Evolutionary conservation across 768 basidiomycete genomes (phyloP).

Genomic region (Tylopilus vinaceipallidus): DNA sequence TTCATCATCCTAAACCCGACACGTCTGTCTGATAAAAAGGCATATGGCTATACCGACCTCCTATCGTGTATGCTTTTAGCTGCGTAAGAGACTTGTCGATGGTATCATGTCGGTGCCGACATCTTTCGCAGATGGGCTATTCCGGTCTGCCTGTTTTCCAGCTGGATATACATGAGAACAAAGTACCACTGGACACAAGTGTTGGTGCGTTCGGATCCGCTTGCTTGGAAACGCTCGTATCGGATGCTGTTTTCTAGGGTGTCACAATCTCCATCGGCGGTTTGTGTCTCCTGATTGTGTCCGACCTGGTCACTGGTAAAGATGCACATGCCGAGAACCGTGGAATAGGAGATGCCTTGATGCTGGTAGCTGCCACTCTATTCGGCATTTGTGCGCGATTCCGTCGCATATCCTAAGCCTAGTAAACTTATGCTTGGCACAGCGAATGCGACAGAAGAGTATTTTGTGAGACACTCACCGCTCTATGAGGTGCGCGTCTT

Average conservation of each 20-base stretch:
- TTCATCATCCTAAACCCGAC: neutral
- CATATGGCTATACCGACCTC: conserved; percentile 81
- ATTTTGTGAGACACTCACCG: conserved; percentile 75
- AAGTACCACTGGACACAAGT: conserved; percentile 84
- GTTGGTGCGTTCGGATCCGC: conserved; percentile 41
- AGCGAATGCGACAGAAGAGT: conserved; percentile 90
- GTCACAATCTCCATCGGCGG: conserved; percentile 69
- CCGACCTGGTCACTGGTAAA: conserved; percentile 75
- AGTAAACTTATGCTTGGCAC: conserved; percentile 6
- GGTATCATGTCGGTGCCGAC: neutral
- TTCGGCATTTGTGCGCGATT: conserved; percentile 74
- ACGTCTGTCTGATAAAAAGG: conserved; percentile 36
- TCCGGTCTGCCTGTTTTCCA: conserved; percentile 77
- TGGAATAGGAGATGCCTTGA: conserved; percentile 78
- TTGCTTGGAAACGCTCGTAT: neutral
- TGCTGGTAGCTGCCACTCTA: conserved; percentile 80
- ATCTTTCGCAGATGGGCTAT: conserved; percentile 69
- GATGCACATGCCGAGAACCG: conserved; percentile 60
- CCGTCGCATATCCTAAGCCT: neutral
- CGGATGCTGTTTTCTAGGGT: conserved; percentile 43
- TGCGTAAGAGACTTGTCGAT: conserved; percentile 46
- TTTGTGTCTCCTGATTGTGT: conserved; percentile 73
- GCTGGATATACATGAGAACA: conserved; percentile 76
- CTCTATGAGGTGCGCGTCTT: conserved; percentile 60
- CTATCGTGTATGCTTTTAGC: conserved; percentile 91